Evolutionary conservation across 1,139 yeast genomes (phyloP), one percentile per base, ranked within the genome.

Genomic region (Taphrina deformans): DNA sequence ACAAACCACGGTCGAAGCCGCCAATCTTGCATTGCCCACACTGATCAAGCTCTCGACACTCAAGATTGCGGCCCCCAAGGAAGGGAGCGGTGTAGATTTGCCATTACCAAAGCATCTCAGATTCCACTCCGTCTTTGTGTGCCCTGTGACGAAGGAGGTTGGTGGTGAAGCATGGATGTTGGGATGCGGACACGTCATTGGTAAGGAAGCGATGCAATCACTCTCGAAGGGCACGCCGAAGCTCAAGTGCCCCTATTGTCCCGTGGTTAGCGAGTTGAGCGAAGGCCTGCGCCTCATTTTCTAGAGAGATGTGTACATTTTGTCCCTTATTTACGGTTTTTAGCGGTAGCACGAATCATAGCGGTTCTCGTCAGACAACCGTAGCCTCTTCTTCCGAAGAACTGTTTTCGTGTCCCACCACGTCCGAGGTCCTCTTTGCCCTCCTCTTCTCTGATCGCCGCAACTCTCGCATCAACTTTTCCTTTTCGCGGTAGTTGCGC

Each of bases 101-200:
- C 79, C 80, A 33, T 74, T 85, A 31, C 89, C 89, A 0, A 74
- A 75, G 0, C 75, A 75, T 35, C 74, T 83, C 58, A 79, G 78
- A 58, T 88, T 85, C 75, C 97, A 91, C 75, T 89, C 96, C 0
- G 85, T 91, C 2, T 91, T 90, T 75, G 91, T 90, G 3, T 91
- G 97, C 74, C 97, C 97, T 0, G 92, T 91, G 1, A 83, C 93
- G 6, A 88, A 89, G 74, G 96, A 90, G 71, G 97, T 92, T 72
- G 82, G 89, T 0, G 84, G 87, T 0, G 74, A 73, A 12, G 76
- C 73, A 12, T 80, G 80, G 78, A 80, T 85, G 66, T 75, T 86
- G 41, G 86, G 87, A 0, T 86, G 90, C 71, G 85, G 85, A 9
- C 67, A 65, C 53, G 67, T 61, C 26, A 62, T 65, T 41, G 62